These are phyloP conservation scores for Salix viminalis DNA, from an alignment of 345 rosid species.

Conservation along the genomic window DNA sequence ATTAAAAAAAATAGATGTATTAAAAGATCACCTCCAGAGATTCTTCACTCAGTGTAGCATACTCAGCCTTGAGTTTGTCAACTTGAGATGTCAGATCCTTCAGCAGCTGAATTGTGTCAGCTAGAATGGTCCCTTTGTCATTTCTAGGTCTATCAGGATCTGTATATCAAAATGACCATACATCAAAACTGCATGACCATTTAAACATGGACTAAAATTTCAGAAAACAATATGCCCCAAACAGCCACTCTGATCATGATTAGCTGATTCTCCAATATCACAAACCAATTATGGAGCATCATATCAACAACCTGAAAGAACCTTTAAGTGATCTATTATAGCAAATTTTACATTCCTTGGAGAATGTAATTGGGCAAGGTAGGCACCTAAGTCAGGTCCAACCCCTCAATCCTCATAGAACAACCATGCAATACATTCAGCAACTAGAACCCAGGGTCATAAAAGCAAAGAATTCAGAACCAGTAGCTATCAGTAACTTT, in stretches of 20 bases:
- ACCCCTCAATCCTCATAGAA: not conserved
- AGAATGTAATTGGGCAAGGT: not conserved
- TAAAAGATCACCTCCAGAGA: slow-evolving; percentile 62
- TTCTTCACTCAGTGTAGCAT: slow-evolving; percentile 62
- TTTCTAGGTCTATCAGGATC: slow-evolving; percentile 91
- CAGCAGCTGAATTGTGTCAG: slow-evolving; percentile 73
- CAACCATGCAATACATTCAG: not conserved
- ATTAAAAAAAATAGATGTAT: not conserved
- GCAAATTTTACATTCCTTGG: not conserved
- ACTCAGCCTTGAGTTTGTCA: slow-evolving; percentile 67
- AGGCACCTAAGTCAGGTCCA: not conserved
- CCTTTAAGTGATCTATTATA: not conserved
- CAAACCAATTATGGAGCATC: not conserved
- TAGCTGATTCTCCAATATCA: not conserved
- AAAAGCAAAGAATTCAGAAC: not conserved
- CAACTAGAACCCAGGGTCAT: not conserved
- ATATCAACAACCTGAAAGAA: not conserved
- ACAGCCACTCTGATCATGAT: not conserved
- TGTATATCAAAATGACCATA: slow-evolving; percentile 23
- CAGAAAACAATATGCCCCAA: no score
- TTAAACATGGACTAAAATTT: no score
- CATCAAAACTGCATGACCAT: not conserved
- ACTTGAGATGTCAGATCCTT: slow-evolving; percentile 82
- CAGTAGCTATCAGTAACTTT: not conserved
- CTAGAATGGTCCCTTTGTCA: slow-evolving; percentile 78